Base-by-base conservation (phyloP, 495 filamentous ascomycete genomes). In the Penicillium atrosanguineum region DNA sequence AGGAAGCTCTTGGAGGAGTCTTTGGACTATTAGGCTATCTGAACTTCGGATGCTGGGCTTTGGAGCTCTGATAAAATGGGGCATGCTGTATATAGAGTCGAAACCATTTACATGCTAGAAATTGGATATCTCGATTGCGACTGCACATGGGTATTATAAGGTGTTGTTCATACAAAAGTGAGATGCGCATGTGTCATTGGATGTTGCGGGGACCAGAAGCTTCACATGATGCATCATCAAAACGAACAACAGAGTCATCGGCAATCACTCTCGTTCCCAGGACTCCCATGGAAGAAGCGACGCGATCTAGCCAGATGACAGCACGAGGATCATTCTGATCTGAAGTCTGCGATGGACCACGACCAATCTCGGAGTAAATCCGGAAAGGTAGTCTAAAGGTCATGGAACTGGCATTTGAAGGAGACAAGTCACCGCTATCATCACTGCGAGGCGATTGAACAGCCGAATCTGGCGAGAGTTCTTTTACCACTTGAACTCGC, bases 1-100 rank as follows among this genome's bases (percentile, higher is more conserved):
- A 76, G 75, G 53, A 70, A 68, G 7, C 63, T 90, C 52, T 79
- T 88, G 65, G 84, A 88, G 69, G 76, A 86, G 45, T 82, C 85
- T 19, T 67, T 89, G 79, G 77, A 81, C 34, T 89, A 85, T 43
- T 74, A 69, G 50, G n/a, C 36, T 36, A 34, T 12, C 11, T 12
- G 14, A 34, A 34, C 3, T 12, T 46, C 25, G 3, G 23, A 9
- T n/a, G 31, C 16, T 23, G 23, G 49, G 23, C 23, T 23, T 23
- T 2, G 23, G 28, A 16, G 25, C 25, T 12, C 23, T 26, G 14
- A n/a, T 31, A 9, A 12, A 46, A 5, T 34, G 31, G 2, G 23
- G 14, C 11, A 34, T 34, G 31, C 12, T 34, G 31, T 34, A 34
- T 12, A 34, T 34, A 34, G 4, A 31, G 7, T 31, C 28, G 11